Percentiles rank a stretch among this genome's conserved stretches.
Evolutionary conservation across 192 early-diverging fungal species (phyloP).

Genomic region (Allomyces javanicus): DNA sequence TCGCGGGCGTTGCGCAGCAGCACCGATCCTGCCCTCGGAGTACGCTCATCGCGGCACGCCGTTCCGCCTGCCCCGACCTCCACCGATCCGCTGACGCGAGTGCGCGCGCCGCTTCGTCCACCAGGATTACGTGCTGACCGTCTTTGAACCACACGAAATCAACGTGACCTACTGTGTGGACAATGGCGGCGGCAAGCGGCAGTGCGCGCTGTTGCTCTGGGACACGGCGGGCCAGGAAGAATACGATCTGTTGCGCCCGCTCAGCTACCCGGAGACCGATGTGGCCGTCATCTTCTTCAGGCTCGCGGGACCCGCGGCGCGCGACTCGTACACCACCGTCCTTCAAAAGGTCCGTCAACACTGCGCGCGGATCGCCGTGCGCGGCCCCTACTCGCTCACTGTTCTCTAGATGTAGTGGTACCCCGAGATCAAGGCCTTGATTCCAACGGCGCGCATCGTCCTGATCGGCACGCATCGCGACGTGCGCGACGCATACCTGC

Average conservation of each 20-base stretch:
- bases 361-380: too few species aligned
- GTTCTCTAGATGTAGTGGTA: too few species aligned
- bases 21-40: conserved; percentile 7
- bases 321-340: too few species aligned
- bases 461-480: too few species aligned
- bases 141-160: conserved; percentile 1
- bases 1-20: conserved; percentile 10
- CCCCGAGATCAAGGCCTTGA: too few species aligned
- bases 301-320: too few species aligned
- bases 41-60: background rate
- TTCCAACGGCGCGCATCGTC: too few species aligned
- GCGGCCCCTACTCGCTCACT: too few species aligned
- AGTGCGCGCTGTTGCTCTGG: conserved; percentile 4
- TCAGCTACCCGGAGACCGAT: background rate
- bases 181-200: background rate
- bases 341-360: too few species aligned
- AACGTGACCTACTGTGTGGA: background rate
- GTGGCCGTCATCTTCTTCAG: background rate
- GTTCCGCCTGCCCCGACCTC: background rate
- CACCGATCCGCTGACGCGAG: background rate
- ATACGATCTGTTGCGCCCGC: conserved; percentile 7
- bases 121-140: conserved; percentile 2
- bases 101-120: background rate
- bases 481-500: too few species aligned
- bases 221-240: conserved; percentile 9